Evolutionary conservation across 2,329 filamentous ascomycete species (phyloP).

Genomic region (Diplodia seriata): DNA sequence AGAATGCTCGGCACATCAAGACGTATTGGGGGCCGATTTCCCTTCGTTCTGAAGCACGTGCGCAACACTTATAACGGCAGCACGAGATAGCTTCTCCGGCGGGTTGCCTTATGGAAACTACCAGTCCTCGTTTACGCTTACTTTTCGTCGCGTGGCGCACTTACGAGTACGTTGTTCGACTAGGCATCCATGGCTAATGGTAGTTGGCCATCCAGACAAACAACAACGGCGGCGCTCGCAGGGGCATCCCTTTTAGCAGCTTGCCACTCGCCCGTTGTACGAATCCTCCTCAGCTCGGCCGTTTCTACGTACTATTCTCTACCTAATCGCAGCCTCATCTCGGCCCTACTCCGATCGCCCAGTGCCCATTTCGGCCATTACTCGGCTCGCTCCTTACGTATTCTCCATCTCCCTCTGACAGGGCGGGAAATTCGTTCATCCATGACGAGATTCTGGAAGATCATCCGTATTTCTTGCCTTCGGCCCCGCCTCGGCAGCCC

Average conservation of each 20-base stretch:
- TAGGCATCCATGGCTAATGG: neutral
- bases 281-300: neutral
- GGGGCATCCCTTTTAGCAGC: neutral
- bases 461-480: too few relatives aligned
- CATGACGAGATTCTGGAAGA: neutral
- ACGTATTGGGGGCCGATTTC: neutral
- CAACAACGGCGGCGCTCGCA: neutral
- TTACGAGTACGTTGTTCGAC: neutral
- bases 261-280: neutral
- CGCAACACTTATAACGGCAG: neutral
- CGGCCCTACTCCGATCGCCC: slow-evolving; percentile 9
- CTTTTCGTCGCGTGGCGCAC: neutral
- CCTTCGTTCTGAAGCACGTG: neutral
- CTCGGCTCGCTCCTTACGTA: neutral
- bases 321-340: neutral
- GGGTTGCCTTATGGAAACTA: neutral
- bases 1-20: neutral
- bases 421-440: neutral
- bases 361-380: neutral
- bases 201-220: neutral
- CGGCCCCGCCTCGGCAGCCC: neutral
- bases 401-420: neutral
- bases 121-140: neutral
- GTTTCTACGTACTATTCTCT: neutral
- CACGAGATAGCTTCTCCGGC: neutral